Base-by-base conservation (phyloP, 305 asterid genomes). In the Caryopteris hybrid region DNA sequence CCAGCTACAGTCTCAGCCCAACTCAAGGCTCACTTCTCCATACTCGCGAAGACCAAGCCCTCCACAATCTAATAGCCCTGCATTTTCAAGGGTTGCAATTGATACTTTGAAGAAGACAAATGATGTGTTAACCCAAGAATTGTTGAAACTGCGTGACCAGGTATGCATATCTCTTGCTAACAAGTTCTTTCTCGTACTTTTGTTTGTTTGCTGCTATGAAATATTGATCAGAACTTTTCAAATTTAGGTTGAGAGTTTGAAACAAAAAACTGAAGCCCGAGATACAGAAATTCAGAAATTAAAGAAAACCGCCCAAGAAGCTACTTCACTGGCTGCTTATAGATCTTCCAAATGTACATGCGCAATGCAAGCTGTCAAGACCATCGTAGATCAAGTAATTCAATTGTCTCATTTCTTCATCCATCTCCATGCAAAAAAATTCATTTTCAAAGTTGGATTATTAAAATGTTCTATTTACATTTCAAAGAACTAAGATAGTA, bases 21-120 rank as follows among this genome's bases (percentile, higher is more conserved):
- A 46, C 83, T 88, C 95, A 5, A 86, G 94, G 64, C 84, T 94
- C 42, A 79, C 66, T 74, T 92, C 96, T 7, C 97, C 96, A 0
- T 86, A 83, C 81, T 80, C 96, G n/a, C 83, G 89, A 72, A 81
- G 88, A 46, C 89, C 96, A 12, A 92, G 93, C 68, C 88, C 96
- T 75, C 87, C 97, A 27, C 90, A 89, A 20, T 74, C 92, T 12
- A 77, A 77, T 45, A 72, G 86, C 17, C 95, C 99, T 2, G 83
- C 80, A 7, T 76, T 91, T 61, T 91, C 99, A 11, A 83, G 88
- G 77, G 95, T 95, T 31, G 81, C 84, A 6, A 73, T 89, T 18
- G 99, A 93, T 70, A 84, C 88, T 54, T 80, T 91, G 43, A 85
- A 89, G 81, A 89, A 80, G 80, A 71, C 97, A 6, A 93, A 93